Evolutionary conservation across 1,139 yeast genomes (phyloP), one percentile per base, ranked within the genome.

Genomic region (Zhuliangozyma parablackwelliae): DNA sequence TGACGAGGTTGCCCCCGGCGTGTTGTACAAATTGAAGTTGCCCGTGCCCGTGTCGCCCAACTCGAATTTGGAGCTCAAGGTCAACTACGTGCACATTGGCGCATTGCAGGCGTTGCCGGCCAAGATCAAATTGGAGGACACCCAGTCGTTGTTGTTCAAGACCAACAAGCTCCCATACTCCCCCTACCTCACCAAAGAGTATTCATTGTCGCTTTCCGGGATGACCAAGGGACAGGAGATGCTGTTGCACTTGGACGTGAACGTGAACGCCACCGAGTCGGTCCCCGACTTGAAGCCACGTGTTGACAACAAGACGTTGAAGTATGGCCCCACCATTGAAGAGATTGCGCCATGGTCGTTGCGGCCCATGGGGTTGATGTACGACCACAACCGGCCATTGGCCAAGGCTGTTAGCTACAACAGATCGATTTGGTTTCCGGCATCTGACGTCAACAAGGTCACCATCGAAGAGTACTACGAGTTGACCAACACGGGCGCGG

Each of bases 381-480:
- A 75, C 59, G 78, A 75, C 39, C 87, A 78, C 57, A 80, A 83
- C 49, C 56, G 65, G 32, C 95, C 97, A 9, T 55, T 89, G 44
- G 63, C 79, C 10, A 73, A 73, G 45, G 85, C 80, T 10, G 69
- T 73, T 45, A 70, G 65, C 42, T 69, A 88, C 43, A 68, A 78
- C 46, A 78, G 97, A 57, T 85, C 86, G 33, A 61, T 87, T 34
- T 90, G 97, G 96, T 48, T 70, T 32, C 75, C 76, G 21, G 69
- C 69, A 6, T 59, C 69, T 28, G 62, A 57, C 37, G 63, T 65
- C 9, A 65, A 59, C 33, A 62, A 62, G 38, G 59, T 70, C 31
- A 63, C 67, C 29, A 72, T 89, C 36, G 96, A 88, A 56, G 98
- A 94, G 56, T 80, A 83, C 51, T 90, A 88, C 56, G 92, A 89